phyloP scores from a whole-genome alignment of 1,284 basidiomycete species.

The Psilocybe mexicana region DNA sequence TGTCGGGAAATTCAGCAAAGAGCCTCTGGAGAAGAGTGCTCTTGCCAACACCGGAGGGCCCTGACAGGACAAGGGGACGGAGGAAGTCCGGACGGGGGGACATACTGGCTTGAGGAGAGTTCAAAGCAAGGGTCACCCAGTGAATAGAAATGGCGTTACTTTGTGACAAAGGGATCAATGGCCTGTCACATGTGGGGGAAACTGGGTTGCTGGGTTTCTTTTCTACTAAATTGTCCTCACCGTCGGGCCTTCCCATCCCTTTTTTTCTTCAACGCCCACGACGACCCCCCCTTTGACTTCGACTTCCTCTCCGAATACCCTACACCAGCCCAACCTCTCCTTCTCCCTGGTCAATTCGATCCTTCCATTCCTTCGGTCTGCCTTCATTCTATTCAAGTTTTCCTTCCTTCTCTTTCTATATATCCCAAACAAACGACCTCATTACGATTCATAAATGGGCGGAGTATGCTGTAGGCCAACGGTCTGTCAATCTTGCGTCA shows the following conservation, averaged over 20 bases:
- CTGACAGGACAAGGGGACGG: conserved; percentile 44
- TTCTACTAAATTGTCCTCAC: conserved; percentile 1
- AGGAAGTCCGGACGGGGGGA: conserved; percentile 37
- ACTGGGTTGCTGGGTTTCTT: conserved; percentile 5
- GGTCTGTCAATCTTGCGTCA: conserved; percentile 39
- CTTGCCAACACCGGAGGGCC: conserved; percentile 88
- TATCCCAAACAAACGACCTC: conserved; percentile 19
- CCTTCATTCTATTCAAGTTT: conserved; percentile 5
- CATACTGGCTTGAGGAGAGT: conserved; percentile 19
- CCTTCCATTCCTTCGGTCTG: conserved; percentile 16
- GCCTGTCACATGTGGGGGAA: conserved; percentile 4
- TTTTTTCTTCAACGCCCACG: conserved; percentile 3
- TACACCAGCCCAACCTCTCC: conserved; percentile 8
- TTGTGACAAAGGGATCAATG: conserved; percentile 1
- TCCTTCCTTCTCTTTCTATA: conserved; percentile 2
- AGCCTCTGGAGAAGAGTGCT: conserved; percentile 88
- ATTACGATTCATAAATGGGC: conserved; percentile 60
- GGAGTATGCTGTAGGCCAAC: conserved; percentile 82
- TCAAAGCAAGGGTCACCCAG: not conserved
- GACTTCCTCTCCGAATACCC: conserved; percentile 7
- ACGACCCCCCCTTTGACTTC: conserved; percentile 6
- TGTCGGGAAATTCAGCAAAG: conserved; percentile 80
- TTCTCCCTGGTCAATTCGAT: not conserved
- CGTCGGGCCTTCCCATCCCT: conserved; percentile 1
- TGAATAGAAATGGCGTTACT: not conserved